A percentile compares a stretch with the other conserved stretches of the same genome.
Evolutionary conservation across 306 rosid genomes (phyloP).

Genomic region (Vachellia pachyceras): DNA sequence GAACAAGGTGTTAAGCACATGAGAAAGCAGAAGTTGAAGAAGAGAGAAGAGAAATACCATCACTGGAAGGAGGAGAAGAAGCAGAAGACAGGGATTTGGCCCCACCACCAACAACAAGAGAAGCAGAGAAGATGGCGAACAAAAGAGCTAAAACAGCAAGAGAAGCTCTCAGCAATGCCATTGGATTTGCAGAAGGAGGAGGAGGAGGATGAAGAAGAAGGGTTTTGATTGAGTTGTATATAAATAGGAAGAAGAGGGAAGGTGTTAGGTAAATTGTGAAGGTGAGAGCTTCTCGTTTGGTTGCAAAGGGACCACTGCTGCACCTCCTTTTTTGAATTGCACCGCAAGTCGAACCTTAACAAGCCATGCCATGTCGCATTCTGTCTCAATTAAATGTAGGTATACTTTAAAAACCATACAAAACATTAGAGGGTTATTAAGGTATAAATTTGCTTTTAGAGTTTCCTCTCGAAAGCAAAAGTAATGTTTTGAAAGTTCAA

Average conservation of each 20-base stretch:
- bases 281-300: background rate
- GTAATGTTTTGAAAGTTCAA: no score
- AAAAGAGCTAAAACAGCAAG: slow-evolving; percentile 43
- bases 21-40: background rate
- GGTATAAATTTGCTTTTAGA: no score
- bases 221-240: background rate
- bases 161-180: slow-evolving; percentile 47
- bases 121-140: slow-evolving; percentile 53
- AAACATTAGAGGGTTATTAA: no score
- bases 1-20: background rate
- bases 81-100: slow-evolving; percentile 52
- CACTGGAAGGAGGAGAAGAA: slow-evolving; percentile 66
- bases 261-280: background rate
- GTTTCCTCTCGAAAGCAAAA: no score
- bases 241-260: background rate
- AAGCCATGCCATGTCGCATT: slow-evolving; percentile 35
- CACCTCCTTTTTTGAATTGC: slow-evolving; percentile 32
- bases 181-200: slow-evolving; percentile 6
- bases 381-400: background rate
- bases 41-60: slow-evolving; percentile 52
- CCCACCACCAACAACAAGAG: slow-evolving; percentile 40
- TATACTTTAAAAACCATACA: background rate
- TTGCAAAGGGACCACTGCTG: slow-evolving; percentile 32
- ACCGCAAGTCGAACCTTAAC: background rate
- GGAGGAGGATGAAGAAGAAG: background rate